Percentiles rank a stretch among this genome's conserved stretches.
Conservation (phyloP, 2,329 filamentous ascomycete genomes). For the Aulographum hederae region DNA sequence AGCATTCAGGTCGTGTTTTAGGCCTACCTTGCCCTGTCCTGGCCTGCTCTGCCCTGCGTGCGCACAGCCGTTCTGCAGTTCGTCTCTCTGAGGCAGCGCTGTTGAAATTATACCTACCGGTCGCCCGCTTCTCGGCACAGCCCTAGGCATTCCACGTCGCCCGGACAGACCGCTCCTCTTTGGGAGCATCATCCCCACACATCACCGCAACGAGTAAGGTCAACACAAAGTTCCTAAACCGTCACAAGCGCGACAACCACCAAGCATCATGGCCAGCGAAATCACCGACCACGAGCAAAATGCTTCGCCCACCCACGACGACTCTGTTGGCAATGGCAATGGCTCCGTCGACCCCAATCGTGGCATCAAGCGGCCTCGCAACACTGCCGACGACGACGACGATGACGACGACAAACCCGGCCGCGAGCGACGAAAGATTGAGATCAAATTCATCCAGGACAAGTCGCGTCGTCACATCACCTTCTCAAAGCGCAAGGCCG, state of each 20-base stretch:
- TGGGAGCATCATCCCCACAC: too few relatives aligned
- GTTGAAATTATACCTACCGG: too few relatives aligned
- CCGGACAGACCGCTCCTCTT: too few relatives aligned
- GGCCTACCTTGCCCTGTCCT: too few relatives aligned
- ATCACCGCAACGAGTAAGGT: conserved; percentile 20
- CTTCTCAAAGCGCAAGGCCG: conserved; percentile 98
- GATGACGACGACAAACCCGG: conserved; percentile 96
- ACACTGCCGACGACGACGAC: conserved; percentile 73
- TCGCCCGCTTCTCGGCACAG: too few relatives aligned
- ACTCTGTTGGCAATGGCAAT: conserved; percentile 51
- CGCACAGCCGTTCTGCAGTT: too few relatives aligned
- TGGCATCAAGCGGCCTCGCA: conserved; percentile 75
- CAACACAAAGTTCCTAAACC: conserved; percentile 16
- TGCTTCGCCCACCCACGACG: conserved; percentile 31
- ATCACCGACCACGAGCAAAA: conserved; percentile 33
- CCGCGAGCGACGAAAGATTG: conserved; percentile 96
- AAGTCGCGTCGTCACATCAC: conserved; percentile 99
- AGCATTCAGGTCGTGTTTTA: too few relatives aligned
- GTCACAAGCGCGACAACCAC: conserved; percentile 9
- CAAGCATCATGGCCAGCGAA: conserved; percentile 22
- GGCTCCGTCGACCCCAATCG: conserved; percentile 44
- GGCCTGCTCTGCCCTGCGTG: too few relatives aligned
- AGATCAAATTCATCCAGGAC: conserved; percentile 99
- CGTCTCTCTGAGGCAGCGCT: too few relatives aligned
- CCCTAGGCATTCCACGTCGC: too few relatives aligned